Percentiles rank a stretch among this genome's conserved stretches.
Conservation (phyloP, 2,329 filamentous ascomycete species). For the Aureobasidium sp. region DNA sequence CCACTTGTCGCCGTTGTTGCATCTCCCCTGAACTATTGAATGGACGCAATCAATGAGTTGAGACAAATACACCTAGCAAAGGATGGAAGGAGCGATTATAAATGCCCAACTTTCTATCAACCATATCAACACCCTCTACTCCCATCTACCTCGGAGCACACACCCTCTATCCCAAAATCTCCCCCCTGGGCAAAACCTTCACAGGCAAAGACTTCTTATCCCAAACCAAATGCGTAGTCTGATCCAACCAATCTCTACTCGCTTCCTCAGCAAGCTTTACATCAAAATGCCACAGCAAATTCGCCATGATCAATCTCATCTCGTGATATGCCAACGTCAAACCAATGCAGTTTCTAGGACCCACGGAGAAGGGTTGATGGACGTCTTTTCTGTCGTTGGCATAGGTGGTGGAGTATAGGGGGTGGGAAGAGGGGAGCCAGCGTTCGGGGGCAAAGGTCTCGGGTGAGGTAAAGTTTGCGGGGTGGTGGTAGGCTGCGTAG, state of each 20-base stretch:
- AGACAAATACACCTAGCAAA: background rate
- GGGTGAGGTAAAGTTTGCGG: slow-evolving; percentile 10
- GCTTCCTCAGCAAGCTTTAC: background rate
- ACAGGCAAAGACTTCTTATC: slow-evolving; percentile 5
- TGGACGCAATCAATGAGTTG: too few relatives aligned
- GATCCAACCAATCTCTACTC: background rate
- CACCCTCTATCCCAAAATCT: background rate
- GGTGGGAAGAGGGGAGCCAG: slow-evolving; percentile 18
- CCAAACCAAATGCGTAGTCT: slow-evolving; percentile 1
- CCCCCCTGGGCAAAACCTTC: background rate
- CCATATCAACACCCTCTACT: background rate
- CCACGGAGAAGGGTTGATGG: slow-evolving; percentile 20
- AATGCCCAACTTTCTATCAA: background rate
- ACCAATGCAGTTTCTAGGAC: slow-evolving; percentile 5
- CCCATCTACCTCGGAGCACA: background rate
- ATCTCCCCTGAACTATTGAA: background rate
- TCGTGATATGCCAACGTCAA: slow-evolving; percentile 1
- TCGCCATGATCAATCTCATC: slow-evolving; percentile 1
- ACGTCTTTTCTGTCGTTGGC: slow-evolving; percentile 18
- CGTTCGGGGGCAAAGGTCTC: slow-evolving; percentile 23
- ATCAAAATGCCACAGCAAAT: slow-evolving; percentile 6
- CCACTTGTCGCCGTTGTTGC: background rate
- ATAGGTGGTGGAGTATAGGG: slow-evolving; percentile 15
- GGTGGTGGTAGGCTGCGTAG: slow-evolving; percentile 3
- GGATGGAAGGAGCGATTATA: background rate